Conservation (phyloP, 2,329 filamentous ascomycete genomes). For the Sporothrix pallida region DNA sequence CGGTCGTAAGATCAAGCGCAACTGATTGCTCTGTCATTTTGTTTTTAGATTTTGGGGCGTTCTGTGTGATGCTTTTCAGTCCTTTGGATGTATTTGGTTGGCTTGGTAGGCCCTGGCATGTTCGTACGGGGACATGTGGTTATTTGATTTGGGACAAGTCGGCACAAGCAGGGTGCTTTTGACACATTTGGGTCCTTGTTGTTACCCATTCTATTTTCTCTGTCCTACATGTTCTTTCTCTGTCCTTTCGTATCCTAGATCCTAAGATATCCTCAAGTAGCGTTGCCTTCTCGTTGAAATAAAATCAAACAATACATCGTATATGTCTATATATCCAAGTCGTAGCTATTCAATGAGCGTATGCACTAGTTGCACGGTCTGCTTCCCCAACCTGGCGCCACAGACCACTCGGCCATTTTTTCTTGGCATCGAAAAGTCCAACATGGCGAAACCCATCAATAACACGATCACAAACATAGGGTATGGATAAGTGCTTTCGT, state of each 20-base stretch:
- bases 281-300: conserved; percentile 3
- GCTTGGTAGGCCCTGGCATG: not conserved
- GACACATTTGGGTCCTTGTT: not conserved
- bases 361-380: no score
- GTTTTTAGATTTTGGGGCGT: not conserved
- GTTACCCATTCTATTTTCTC: not conserved
- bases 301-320: not conserved
- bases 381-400: no score
- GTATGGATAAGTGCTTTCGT: no score
- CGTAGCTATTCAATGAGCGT: no score
- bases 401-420: no score
- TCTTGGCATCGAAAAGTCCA: no score
- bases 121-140: conserved; percentile 5
- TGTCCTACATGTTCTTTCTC: not conserved
- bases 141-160: not conserved
- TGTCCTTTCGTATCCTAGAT: conserved; percentile 10
- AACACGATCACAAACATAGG: no score
- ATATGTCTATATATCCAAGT: no score
- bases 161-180: not conserved
- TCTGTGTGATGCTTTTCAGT: not conserved
- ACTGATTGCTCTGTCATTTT: conserved; percentile 34
- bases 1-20: conserved; percentile 55
- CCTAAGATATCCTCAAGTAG: conserved; percentile 26
- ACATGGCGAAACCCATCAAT: no score
- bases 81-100: not conserved